These are phyloP conservation scores for Exophiala aquamarina DNA, from an alignment of 2,329 filamentous ascomycete species.

Conservation along the genomic window DNA sequence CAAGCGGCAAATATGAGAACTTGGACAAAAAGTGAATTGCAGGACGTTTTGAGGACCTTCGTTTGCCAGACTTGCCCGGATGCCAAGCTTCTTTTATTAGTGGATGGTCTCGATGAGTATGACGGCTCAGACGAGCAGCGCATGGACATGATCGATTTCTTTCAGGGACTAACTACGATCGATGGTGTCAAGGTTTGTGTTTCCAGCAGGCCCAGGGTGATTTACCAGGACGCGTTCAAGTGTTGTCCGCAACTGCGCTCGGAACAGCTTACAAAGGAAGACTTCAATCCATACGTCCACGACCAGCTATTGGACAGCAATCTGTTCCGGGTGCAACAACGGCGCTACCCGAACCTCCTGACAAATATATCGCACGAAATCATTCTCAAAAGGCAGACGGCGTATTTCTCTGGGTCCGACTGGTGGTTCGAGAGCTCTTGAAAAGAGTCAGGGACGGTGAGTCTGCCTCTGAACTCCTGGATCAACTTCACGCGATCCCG, in stretches of 20 bases:
- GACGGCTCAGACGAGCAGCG: not conserved
- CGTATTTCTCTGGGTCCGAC: constrained; percentile 7
- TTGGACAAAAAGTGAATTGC: too few relatives aligned
- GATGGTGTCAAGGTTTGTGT: constrained; percentile 1
- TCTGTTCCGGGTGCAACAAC: too few relatives aligned
- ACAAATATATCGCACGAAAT: not conserved
- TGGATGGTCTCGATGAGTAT: constrained; percentile 9
- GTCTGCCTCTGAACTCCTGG: not conserved
- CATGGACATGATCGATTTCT: not conserved
- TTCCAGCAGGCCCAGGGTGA: not conserved
- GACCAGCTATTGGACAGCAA: too few relatives aligned
- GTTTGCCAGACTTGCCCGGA: too few relatives aligned
- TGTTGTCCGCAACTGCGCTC: not conserved
- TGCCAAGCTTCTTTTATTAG: not conserved
- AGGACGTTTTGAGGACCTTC: too few relatives aligned
- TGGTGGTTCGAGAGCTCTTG: not conserved
- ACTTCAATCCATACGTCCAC: not conserved
- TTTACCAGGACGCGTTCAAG: not conserved
- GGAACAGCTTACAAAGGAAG: not conserved
- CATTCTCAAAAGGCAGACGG: constrained; percentile 1
- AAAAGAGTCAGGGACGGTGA: not conserved
- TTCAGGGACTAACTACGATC: not conserved
- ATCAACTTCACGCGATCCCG: not conserved
- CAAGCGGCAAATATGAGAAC: too few relatives aligned
- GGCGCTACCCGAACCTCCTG: too few relatives aligned